Evolutionary conservation across 768 basidiomycete genomes (phyloP), one percentile per base, ranked within the genome.

Genomic region (Hypholoma fasciculare): DNA sequence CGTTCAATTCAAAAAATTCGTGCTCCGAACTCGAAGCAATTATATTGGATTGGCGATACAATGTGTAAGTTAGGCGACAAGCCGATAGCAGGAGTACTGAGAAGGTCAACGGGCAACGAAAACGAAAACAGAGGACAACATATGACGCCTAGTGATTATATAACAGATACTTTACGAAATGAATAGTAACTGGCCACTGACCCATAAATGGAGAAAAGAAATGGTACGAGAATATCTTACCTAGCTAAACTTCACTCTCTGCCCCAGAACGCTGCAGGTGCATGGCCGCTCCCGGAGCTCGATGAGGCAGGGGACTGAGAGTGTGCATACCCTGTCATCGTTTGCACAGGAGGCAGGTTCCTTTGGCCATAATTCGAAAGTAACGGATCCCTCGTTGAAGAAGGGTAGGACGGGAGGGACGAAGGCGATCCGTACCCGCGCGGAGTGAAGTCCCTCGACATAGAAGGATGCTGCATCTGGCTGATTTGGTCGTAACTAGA

Each of bases 321-420:
- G 39, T 61, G 57, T 39, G 68, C 55, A 58, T 71, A 74, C 20
- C 64, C 66, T 9, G 67, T 46, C 37, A 64, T 59, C 16, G 68
- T 59, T 49, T 71, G 69, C 8, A 71, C 67, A 19, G 69, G 65
- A 1, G 71, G 71, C 23, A 71, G 65, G 38, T 46, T 67, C 23
- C 71, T 62, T 42, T 69, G 68, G 44, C 68, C 57, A 52, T 68
- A 74, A 23, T 4, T 23, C 4, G 23, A 23, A 13, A 65, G 56
- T 17, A 65, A 30, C 13, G 69, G 51, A 23, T 68, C 69, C 7
- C 64, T 64, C 26, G 49, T 34, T 12, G 58, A 51, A 16, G 61
- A 52, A 12, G 66, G 54, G 49, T 65, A 65, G 11, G 61, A 57
- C 30, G 52, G 61, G 57, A 27, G 67, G 55, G 34, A 54, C 49